These are phyloP conservation scores for Scalesia atractyloides DNA, from an alignment of 129 eudicot species.

Conservation along the genomic window DNA sequence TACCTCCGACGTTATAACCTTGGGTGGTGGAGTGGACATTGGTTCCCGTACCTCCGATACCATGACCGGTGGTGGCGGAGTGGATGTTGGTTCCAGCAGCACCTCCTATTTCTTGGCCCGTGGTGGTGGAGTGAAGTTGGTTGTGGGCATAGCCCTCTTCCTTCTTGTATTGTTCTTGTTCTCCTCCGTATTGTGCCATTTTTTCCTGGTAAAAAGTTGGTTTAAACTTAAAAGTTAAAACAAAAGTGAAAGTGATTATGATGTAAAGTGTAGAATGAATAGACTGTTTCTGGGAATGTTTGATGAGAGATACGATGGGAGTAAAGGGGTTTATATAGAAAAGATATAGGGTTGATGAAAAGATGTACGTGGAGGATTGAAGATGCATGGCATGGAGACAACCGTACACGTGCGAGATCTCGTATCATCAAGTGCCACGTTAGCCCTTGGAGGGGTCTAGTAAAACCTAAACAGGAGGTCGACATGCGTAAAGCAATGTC, in stretches of 20 bases:
- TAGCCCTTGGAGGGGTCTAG: neutral
- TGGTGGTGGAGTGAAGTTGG: conserved; percentile 30
- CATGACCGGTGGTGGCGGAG: conserved; percentile 19
- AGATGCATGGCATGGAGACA: conserved; percentile 30
- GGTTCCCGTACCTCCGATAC: conserved; percentile 11
- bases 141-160: conserved; percentile 28
- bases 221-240: neutral
- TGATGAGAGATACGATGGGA: conserved; percentile 12
- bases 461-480: neutral
- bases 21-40: neutral
- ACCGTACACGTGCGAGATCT: conserved; percentile 33
- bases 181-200: conserved; percentile 40
- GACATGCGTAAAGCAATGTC: conserved; percentile 30
- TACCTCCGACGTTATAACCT: conserved; percentile 19
- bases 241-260: neutral
- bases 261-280: neutral
- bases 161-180: conserved; percentile 9
- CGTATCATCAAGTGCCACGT: conserved; percentile 23
- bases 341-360: neutral
- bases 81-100: neutral
- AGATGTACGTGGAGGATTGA: conserved; percentile 22
- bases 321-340: conserved; percentile 22
- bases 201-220: neutral
- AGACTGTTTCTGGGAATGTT: too few species aligned
- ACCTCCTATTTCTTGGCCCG: conserved; percentile 13